A percentile compares a stretch with the other conserved stretches of the same genome.
These are phyloP conservation scores for Funneliformis geosporum DNA, from an alignment of 192 early-diverging fungal genomes.

Conservation along the genomic window DNA sequence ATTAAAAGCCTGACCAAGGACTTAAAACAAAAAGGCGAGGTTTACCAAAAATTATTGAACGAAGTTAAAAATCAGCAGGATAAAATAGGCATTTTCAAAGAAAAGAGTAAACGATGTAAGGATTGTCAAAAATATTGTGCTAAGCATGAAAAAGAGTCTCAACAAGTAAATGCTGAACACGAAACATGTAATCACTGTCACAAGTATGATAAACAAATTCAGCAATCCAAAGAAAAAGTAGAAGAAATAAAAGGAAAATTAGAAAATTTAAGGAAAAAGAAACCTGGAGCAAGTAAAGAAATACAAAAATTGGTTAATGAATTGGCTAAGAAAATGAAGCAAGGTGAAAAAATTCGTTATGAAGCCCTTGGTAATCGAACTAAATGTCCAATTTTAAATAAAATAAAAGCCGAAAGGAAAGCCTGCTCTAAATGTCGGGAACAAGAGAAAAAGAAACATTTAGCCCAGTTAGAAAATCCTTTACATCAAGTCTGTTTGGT, in stretches of 20 bases:
- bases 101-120: neutral
- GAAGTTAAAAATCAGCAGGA: constrained; percentile 9
- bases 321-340: constrained; percentile 7
- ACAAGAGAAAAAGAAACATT: constrained; percentile 2
- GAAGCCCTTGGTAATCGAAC: neutral
- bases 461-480: neutral
- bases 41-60: neutral
- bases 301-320: constrained; percentile 12
- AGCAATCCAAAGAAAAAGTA: constrained; percentile 13
- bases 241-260: neutral
- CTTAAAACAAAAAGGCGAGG: neutral
- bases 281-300: neutral
- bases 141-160: neutral
- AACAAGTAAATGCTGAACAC: neutral
- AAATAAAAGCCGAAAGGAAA: constrained; percentile 11
- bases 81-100: neutral
- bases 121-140: constrained; percentile 27
- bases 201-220: constrained; percentile 3
- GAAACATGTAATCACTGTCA: neutral
- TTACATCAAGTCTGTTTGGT: constrained; percentile 6
- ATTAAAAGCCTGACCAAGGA: neutral
- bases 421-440: neutral
- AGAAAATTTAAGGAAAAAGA: too few species aligned
- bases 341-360: neutral
- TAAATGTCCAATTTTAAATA: constrained; percentile 11